phyloP scores from a whole-genome alignment of 169 alveolate species.

The Eimeria sp. region DNA sequence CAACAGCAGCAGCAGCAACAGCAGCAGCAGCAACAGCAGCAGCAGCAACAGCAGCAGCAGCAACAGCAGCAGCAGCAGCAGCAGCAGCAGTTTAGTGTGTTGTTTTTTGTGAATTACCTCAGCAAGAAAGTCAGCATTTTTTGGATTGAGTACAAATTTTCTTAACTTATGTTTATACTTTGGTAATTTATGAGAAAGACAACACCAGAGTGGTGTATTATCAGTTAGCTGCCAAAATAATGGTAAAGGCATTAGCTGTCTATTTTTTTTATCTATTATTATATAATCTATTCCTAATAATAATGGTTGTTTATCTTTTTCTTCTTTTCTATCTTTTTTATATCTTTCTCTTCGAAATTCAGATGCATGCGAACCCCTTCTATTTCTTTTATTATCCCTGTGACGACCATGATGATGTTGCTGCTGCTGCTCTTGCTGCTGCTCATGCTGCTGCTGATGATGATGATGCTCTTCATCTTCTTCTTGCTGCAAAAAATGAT shows the following conservation, averaged over 20 bases:
- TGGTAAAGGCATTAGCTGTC: slow-evolving; percentile 29
- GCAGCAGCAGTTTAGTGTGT: neutral
- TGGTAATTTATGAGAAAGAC: slow-evolving; percentile 17
- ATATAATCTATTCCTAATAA: neutral
- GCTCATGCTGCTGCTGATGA: neutral
- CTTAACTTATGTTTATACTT: slow-evolving; percentile 6
- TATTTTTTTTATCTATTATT: neutral
- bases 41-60: slow-evolving; percentile 18
- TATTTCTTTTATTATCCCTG: too few species aligned
- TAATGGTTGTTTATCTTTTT: too few species aligned
- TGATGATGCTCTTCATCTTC: neutral
- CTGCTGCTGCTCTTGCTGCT: too few species aligned
- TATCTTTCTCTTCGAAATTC: too few species aligned
- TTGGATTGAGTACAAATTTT: slow-evolving; percentile 19
- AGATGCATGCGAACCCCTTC: neutral
- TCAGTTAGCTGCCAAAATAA: slow-evolving; percentile 76
- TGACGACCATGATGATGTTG: too few species aligned
- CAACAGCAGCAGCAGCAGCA: neutral
- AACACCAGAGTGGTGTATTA: slow-evolving; percentile 64
- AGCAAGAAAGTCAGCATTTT: slow-evolving; percentile 56
- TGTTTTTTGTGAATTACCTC: slow-evolving; percentile 20
- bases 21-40: slow-evolving; percentile 17
- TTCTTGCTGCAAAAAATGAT: neutral
- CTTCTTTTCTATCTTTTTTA: too few species aligned
- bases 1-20: neutral